These are phyloP conservation scores for Pichia pseudocactophila DNA, from an alignment of 805 yeast genomes.

Conservation along the genomic window DNA sequence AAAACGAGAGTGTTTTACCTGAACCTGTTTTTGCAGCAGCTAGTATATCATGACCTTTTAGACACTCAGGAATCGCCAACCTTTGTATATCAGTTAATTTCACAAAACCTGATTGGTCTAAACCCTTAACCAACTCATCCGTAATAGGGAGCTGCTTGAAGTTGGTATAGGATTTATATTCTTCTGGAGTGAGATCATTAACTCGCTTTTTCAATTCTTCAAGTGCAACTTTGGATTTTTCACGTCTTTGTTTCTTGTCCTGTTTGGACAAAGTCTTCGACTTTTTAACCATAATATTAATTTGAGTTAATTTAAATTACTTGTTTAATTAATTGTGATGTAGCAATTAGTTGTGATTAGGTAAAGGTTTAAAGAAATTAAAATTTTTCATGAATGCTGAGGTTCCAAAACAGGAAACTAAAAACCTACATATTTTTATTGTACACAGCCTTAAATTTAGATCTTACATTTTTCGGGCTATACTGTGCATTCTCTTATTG, in stretches of 20 bases:
- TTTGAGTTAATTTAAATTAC: too few relatives aligned
- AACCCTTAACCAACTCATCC: slow-evolving; percentile 54
- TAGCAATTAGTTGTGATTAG: too few relatives aligned
- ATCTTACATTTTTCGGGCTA: slow-evolving; percentile 10
- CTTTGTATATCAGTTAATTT: slow-evolving; percentile 81
- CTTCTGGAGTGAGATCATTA: slow-evolving; percentile 42
- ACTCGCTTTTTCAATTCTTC: slow-evolving; percentile 41
- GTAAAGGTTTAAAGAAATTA: slow-evolving; percentile 2
- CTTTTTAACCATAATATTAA: slow-evolving; percentile 28
- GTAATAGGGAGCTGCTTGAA: slow-evolving; percentile 78
- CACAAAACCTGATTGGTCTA: slow-evolving; percentile 69
- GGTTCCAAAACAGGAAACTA: slow-evolving; percentile 1
- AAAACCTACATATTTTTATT: slow-evolving; percentile 7
- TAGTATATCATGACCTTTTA: slow-evolving; percentile 70
- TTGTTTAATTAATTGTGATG: too few relatives aligned
- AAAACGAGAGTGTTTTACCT: slow-evolving; percentile 83
- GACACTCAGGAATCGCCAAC: slow-evolving; percentile 63
- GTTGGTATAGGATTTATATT: slow-evolving; percentile 31
- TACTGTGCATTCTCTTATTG: slow-evolving; percentile 11
- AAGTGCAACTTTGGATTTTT: slow-evolving; percentile 29
- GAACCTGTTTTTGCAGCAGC: slow-evolving; percentile 90
- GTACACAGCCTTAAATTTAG: slow-evolving; percentile 1
- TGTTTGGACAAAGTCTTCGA: slow-evolving; percentile 21
- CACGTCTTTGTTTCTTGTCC: slow-evolving; percentile 22
- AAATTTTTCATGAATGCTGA: slow-evolving; percentile 7